These are phyloP conservation scores for Cnidoscolus chayamansa DNA, from an alignment of 441 rosid genomes.

Conservation along the genomic window DNA sequence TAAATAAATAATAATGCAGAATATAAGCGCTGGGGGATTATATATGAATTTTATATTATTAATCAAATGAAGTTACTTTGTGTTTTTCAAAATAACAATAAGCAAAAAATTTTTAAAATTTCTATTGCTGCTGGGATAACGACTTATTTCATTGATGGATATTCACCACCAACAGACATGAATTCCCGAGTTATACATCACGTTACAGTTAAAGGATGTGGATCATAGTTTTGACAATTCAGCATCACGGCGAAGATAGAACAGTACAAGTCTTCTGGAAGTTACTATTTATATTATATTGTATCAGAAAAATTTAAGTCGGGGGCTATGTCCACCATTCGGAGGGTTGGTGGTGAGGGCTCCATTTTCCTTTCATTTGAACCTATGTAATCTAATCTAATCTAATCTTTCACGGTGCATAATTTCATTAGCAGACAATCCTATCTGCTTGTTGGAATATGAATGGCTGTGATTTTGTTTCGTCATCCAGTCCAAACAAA, in stretches of 20 bases:
- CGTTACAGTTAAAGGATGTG: neutral
- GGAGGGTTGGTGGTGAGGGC: neutral
- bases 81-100: too few species aligned
- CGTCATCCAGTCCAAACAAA: conserved; percentile 16
- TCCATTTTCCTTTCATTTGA: neutral
- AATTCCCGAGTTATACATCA: too few species aligned
- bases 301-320: neutral
- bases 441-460: conserved; percentile 18
- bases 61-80: too few species aligned
- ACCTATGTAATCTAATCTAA: neutral
- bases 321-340: neutral
- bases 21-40: too few species aligned
- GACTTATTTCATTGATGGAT: too few species aligned
- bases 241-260: neutral
- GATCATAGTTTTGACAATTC: neutral
- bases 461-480: conserved; percentile 38
- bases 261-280: too few species aligned
- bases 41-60: too few species aligned
- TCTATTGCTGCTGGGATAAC: too few species aligned
- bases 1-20: too few species aligned
- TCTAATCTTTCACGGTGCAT: neutral
- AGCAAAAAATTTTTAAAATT: too few species aligned
- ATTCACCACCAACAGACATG: too few species aligned
- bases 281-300: too few species aligned
- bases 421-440: conserved; percentile 9